Conservation (phyloP, 805 yeast species). For the Yarrowia sp. region DNA sequence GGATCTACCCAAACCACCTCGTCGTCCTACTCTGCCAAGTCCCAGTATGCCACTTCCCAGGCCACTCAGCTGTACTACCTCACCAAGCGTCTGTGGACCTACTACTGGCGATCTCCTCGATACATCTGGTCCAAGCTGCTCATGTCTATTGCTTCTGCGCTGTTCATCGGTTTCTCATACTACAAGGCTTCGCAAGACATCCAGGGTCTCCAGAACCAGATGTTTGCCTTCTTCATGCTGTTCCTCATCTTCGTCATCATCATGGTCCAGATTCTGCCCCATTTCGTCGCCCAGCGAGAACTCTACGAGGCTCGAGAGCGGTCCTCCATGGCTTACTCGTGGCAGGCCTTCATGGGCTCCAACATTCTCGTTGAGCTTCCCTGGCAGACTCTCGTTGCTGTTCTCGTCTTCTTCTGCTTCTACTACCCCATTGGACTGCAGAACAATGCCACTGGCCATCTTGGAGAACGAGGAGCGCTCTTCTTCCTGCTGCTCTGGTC, state of each 20-base stretch:
- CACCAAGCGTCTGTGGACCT: constrained; percentile 61
- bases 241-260: constrained; percentile 61
- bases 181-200: constrained; percentile 66
- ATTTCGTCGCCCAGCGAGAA: constrained; percentile 65
- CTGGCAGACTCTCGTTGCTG: constrained; percentile 66
- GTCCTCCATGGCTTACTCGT: constrained; percentile 72
- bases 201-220: constrained; percentile 82
- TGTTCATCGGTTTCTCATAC: constrained; percentile 74
- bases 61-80: constrained; percentile 55
- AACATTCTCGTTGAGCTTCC: constrained; percentile 73
- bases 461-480: constrained; percentile 54
- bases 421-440: constrained; percentile 78
- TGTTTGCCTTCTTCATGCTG: constrained; percentile 78
- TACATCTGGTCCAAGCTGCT: constrained; percentile 64
- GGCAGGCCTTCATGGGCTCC: constrained; percentile 68
- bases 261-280: constrained; percentile 68
- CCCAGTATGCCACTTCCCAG: constrained; percentile 53
- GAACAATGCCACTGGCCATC: constrained; percentile 53
- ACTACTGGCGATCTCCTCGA: constrained; percentile 69
- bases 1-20: constrained; percentile 8
- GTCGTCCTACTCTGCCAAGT: constrained; percentile 47
- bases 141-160: constrained; percentile 60
- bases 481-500: constrained; percentile 52
- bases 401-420: constrained; percentile 64
- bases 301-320: constrained; percentile 76